Conservation (phyloP, 768 basidiomycete species). For the Mycena vitilis region DNA sequence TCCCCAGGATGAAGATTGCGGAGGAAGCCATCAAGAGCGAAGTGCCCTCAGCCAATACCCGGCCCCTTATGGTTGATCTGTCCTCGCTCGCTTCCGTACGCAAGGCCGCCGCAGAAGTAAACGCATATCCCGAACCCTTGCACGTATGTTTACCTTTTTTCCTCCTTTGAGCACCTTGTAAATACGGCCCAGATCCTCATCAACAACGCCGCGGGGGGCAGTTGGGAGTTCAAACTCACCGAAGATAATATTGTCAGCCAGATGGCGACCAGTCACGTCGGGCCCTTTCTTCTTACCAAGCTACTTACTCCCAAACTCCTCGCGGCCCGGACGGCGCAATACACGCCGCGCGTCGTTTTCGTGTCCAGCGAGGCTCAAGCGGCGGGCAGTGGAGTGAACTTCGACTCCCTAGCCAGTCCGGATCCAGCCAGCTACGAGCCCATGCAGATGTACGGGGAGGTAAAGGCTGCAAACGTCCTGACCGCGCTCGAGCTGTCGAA, state of each 20-base stretch:
- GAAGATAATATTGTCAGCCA: constrained; percentile 15
- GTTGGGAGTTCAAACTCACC: constrained; percentile 16
- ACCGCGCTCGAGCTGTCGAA: constrained; percentile 21
- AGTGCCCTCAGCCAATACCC: neutral
- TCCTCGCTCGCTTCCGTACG: constrained; percentile 11
- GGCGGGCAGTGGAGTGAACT: constrained; percentile 3
- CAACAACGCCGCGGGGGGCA: constrained; percentile 13
- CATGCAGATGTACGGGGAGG: neutral
- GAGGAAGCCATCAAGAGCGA: constrained; percentile 15
- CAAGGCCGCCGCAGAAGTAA: constrained; percentile 14
- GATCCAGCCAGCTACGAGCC: neutral
- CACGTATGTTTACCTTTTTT: constrained; percentile 6
- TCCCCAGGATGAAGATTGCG: constrained; percentile 2
- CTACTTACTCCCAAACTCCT: constrained; percentile 6
- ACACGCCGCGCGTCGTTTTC: constrained; percentile 20
- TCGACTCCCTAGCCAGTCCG: constrained; percentile 3
- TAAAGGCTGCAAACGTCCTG: constrained; percentile 28
- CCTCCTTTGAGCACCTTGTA: too few species aligned
- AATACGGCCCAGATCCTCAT: constrained; percentile 5
- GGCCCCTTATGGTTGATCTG: constrained; percentile 11
- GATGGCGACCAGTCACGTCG: constrained; percentile 10
- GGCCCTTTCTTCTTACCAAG: constrained; percentile 18
- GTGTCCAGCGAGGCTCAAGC: constrained; percentile 9
- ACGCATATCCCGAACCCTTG: constrained; percentile 9
- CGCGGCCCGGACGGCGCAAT: neutral